Percentiles rank a stretch among this genome's conserved stretches.
phyloP scores from a whole-genome alignment of 257 asterid species.

The Misopates orontium region DNA sequence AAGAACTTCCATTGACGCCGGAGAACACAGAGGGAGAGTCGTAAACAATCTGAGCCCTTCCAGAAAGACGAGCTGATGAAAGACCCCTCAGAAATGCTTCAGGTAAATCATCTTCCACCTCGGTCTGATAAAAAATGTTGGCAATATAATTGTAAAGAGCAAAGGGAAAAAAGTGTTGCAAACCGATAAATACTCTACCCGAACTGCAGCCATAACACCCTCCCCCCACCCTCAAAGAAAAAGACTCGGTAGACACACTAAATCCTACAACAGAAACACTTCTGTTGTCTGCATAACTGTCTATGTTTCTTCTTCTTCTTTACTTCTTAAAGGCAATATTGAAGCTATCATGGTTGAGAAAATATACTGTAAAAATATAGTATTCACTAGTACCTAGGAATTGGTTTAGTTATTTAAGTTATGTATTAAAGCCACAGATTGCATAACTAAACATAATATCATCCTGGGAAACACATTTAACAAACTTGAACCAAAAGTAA shows the following conservation, averaged over 20 bases:
- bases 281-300: too few relatives aligned
- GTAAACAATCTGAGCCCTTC: conserved; percentile 71
- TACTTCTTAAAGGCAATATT: neutral
- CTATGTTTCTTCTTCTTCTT: too few relatives aligned
- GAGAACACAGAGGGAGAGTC: conserved; percentile 45
- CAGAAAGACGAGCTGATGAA: conserved; percentile 76
- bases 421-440: neutral
- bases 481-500: conserved; percentile 21
- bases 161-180: neutral
- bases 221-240: neutral
- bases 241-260: too few relatives aligned
- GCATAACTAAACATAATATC: conserved; percentile 11
- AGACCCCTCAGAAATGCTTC: conserved; percentile 77
- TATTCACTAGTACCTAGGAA: too few relatives aligned
- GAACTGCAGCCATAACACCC: neutral
- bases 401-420: neutral
- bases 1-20: conserved; percentile 28
- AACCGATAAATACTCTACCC: neutral
- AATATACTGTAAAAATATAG: neutral
- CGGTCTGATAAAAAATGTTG: conserved; percentile 37
- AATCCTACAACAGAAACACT: too few relatives aligned
- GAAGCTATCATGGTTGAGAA: neutral
- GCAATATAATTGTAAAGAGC: conserved; percentile 3
- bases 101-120: conserved; percentile 50
- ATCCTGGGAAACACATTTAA: conserved; percentile 16